Percentiles rank a stretch among this genome's conserved stretches.
phyloP scores from a whole-genome alignment of 1,284 basidiomycete species.

The Coniferiporia sulphurascens region DNA sequence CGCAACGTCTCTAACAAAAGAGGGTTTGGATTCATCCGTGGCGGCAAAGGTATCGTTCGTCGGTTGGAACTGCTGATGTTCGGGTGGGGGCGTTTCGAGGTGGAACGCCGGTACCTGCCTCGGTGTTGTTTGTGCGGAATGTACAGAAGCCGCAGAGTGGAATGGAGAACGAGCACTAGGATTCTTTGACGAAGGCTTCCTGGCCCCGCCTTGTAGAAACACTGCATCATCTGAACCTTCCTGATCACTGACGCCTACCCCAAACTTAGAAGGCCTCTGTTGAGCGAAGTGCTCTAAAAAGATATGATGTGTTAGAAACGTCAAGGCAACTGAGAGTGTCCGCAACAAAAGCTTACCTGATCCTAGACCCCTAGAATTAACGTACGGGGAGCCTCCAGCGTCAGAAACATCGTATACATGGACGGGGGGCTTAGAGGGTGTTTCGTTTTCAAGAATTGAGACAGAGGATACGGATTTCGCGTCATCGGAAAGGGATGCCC shows the following conservation, averaged over 20 bases:
- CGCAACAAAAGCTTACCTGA: not conserved
- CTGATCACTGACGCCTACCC: not conserved
- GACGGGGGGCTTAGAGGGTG: slow-evolving; percentile 51
- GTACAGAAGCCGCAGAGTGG: not conserved
- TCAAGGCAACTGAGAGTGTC: not conserved
- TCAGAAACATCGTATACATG: slow-evolving; percentile 46
- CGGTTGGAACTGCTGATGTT: slow-evolving; percentile 13
- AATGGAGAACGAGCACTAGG: not conserved
- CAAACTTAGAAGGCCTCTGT: not conserved
- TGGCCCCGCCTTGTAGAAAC: slow-evolving; percentile 2
- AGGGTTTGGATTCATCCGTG: slow-evolving; percentile 30
- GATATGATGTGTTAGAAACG: not conserved
- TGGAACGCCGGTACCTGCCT: not conserved
- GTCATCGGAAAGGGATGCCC: slow-evolving; percentile 22
- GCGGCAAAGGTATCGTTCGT: slow-evolving; percentile 41
- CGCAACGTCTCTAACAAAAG: slow-evolving; percentile 60
- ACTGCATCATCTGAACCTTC: slow-evolving; percentile 5
- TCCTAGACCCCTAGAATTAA: not conserved
- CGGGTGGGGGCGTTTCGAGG: not conserved
- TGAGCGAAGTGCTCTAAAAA: not conserved
- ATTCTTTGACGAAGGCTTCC: slow-evolving; percentile 5
- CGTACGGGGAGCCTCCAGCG: slow-evolving; percentile 1
- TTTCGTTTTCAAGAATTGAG: slow-evolving; percentile 50
- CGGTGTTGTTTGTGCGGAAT: slow-evolving; percentile 1
- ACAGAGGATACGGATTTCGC: slow-evolving; percentile 41